Percentiles rank a stretch among this genome's conserved stretches.
These are phyloP conservation scores for Phialophora macrospora DNA, from an alignment of 2,329 filamentous ascomycete genomes.

Conservation along the genomic window DNA sequence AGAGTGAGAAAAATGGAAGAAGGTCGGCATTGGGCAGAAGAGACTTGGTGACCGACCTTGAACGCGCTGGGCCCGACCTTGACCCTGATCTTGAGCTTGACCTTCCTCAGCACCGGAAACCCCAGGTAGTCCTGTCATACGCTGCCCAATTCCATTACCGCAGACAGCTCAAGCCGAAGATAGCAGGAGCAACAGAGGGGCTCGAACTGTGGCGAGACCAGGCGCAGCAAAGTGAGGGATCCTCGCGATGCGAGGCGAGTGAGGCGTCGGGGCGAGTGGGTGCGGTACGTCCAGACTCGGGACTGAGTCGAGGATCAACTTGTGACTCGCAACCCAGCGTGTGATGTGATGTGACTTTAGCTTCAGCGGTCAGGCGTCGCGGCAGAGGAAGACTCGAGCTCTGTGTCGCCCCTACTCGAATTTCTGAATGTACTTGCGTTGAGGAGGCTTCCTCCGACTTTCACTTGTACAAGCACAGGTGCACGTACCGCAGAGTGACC, in stretches of 20 bases:
- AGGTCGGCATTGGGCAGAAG: constrained; percentile 1
- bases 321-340: constrained; percentile 18
- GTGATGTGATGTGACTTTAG: constrained; percentile 17
- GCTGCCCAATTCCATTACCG: constrained; percentile 35
- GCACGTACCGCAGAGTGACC: constrained; percentile 16
- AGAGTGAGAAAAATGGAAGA: constrained; percentile 15
- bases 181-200: constrained; percentile 12
- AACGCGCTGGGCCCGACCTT: constrained; percentile 16
- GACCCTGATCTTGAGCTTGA: constrained; percentile 31
- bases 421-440: background rate
- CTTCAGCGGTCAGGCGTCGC: constrained; percentile 17
- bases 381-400: background rate
- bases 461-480: background rate
- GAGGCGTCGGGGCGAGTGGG: constrained; percentile 24
- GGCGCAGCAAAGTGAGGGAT: constrained; percentile 17
- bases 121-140: constrained; percentile 34
- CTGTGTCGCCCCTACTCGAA: background rate
- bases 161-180: constrained; percentile 17
- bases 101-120: constrained; percentile 27
- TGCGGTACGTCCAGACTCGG: constrained; percentile 1
- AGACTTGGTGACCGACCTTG: constrained; percentile 26
- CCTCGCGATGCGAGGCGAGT: constrained; percentile 15
- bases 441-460: background rate
- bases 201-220: constrained; percentile 3
- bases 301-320: constrained; percentile 17